Evolutionary conservation across 495 filamentous ascomycete genomes (phyloP), one percentile per base, ranked within the genome.

Genomic region (Oleoguttula mirabilis): DNA sequence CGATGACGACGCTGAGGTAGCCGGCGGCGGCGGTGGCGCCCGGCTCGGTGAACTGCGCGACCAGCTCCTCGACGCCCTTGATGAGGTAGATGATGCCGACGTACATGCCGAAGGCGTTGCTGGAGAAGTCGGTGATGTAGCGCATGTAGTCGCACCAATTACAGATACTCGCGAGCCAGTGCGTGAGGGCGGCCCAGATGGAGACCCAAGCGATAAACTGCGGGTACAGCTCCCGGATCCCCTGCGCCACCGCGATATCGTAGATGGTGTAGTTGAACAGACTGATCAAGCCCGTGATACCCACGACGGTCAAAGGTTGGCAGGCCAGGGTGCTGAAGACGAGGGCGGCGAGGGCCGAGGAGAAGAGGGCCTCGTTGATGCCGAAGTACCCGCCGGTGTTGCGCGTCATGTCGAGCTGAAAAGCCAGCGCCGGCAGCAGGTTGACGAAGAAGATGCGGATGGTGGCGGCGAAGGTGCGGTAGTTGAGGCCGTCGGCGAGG

Each of bases 181-280:
- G 65, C 38, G 61, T 60, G 21, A 67, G 47, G 5, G 58, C 46
- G n/a, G 63, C 50, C 65, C 64, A 68, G 36, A 65, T 65, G 20
- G 51, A 51, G n/a, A 61, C 51, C 64, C 65, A 67, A 8, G 35
- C 36, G 54, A 66, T 60, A 50, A 67, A 63, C 10, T 50, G 53
- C 4, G 57, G 57, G 36, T 62, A 63, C 2, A 61, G 21, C 27
- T 64, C 60, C 31, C 55, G 36, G 10, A 59, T 60, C 11, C 50
- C 50, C 12, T 38, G 27, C 15, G 21, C 21, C 10, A 44, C 51
- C 6, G 65, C 60, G 30, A 68, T 67, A 38, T 66, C 62, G 47
- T 58, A 68, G 23, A 68, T 57, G 11, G 65, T 68, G 42, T 68
- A 68, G 39, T 66, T 66, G 55, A 68, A 68, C 2, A 68, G 43